Evolutionary conservation across 139 green algal species (phyloP), one percentile per base, ranked within the genome.

Genomic region (Chlorella sp.): DNA sequence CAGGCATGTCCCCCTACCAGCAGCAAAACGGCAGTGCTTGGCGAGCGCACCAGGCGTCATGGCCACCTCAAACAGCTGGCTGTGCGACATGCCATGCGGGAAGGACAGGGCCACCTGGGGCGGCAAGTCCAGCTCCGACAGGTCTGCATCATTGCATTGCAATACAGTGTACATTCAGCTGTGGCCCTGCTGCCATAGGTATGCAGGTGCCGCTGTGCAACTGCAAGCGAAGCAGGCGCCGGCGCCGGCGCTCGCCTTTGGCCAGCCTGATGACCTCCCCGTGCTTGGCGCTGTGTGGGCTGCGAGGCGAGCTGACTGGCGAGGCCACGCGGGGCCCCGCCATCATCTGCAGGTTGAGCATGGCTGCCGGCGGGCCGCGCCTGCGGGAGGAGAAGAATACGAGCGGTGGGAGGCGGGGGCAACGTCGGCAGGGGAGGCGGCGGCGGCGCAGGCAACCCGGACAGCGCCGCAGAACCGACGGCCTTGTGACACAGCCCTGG

Each of bases 41-140:
- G 34, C 36, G 34, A 18, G 15, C 62, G 6, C 34, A 85, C 80
- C 80, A 23, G 81, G 81, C 4, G 51, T 72, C 36, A 86, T 30
- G 11, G 51, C 16, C 34, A 85, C 51, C 32, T 85, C 56, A 60
- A 86, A 86, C 21, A 28, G 17, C 7, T 28, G 36, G 36, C 80
- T 41, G 36, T 73, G 69, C 23, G 79, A 68, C 6, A 36, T 70
- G 32, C 80, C 80, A 5, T 73, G 51, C 11, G 81, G 81, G 56
- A 86, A 86, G 28, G 47, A 32, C 26, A 86, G 56, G 9, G 28
- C 16, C 47, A 86, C 70, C 17, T 38, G 60, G 17, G 17, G 15
- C 2, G 69, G 69, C 36, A 80, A 36, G 21, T 86, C 81, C 26
- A 80, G 69, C 56, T 86, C 81, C 3, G 67, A 78, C 5, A 86